Conservation (phyloP, 139 green algal genomes). For the Monoraphidium neglectum region DNA sequence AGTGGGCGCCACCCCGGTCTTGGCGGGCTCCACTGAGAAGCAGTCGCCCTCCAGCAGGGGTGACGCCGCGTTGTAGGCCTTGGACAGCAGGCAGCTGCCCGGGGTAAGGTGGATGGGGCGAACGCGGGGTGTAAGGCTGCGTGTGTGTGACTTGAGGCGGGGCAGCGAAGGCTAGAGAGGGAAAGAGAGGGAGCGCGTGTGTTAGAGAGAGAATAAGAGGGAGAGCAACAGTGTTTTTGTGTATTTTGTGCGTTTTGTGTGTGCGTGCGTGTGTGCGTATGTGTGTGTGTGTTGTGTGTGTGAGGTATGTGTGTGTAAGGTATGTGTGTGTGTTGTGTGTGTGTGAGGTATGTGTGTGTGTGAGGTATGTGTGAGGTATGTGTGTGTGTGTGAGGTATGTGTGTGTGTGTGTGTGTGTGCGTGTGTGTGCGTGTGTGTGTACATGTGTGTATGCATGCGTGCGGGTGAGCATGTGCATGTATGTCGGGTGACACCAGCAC, state of each 20-base stretch:
- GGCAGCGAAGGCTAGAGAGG: neutral
- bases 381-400: too few relatives aligned
- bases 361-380: too few relatives aligned
- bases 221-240: neutral
- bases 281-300: too few relatives aligned
- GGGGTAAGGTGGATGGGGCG: neutral
- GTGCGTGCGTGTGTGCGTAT: too few relatives aligned
- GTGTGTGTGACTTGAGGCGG: neutral
- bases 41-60: constrained; percentile 68
- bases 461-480: neutral
- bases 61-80: constrained; percentile 66
- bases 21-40: constrained; percentile 72
- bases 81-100: constrained; percentile 78
- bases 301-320: too few relatives aligned
- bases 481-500: neutral
- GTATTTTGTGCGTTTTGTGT: too few relatives aligned
- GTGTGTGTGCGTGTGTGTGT: too few relatives aligned
- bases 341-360: too few relatives aligned
- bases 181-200: neutral
- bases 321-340: too few relatives aligned
- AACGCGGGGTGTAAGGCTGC: neutral
- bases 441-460: constrained; percentile 2
- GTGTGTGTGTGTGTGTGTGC: too few relatives aligned
- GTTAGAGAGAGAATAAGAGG: neutral
- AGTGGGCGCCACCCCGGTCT: constrained; percentile 57